phyloP scores from a whole-genome alignment of 345 rosid species.

The Diplotaxis tenuifolia region DNA sequence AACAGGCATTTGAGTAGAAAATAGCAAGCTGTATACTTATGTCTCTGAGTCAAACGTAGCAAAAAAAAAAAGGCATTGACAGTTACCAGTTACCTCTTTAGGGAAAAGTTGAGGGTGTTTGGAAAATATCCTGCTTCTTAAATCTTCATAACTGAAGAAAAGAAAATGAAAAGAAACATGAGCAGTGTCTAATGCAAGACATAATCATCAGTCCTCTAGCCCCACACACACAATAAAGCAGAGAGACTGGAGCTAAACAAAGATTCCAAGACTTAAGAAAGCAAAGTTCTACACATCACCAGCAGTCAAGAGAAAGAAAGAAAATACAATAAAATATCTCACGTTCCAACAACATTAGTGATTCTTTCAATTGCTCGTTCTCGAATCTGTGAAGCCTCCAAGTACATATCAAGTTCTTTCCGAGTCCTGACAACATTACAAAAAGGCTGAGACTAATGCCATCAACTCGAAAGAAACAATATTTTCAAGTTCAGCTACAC shows the following conservation, averaged over 20 bases:
- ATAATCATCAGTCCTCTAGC: slow-evolving; percentile 1
- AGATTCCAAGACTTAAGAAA: background rate
- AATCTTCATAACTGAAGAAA: slow-evolving; percentile 64
- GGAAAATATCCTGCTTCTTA: slow-evolving; percentile 78
- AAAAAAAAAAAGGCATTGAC: background rate
- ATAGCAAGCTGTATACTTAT: background rate
- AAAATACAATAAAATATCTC: slow-evolving; percentile 30
- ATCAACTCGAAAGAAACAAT: slow-evolving; percentile 16
- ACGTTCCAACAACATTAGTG: slow-evolving; percentile 87
- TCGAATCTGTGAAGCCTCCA: slow-evolving; percentile 95
- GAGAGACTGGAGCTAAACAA: slow-evolving; percentile 1
- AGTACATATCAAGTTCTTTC: slow-evolving; percentile 83
- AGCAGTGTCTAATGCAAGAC: background rate
- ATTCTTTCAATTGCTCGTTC: slow-evolving; percentile 90
- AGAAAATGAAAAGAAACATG: background rate
- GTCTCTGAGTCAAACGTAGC: background rate
- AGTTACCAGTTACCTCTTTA: slow-evolving; percentile 59
- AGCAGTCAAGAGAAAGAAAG: slow-evolving; percentile 7
- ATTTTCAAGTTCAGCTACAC: background rate
- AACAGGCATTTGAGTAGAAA: background rate
- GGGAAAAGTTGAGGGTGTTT: slow-evolving; percentile 84
- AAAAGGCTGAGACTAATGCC: slow-evolving; percentile 54
- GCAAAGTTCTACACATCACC: slow-evolving; percentile 15
- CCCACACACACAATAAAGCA: background rate
- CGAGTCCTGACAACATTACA: slow-evolving; percentile 75